These are phyloP conservation scores for Tricharina praecox DNA, from an alignment of 495 filamentous ascomycete genomes.

Conservation along the genomic window DNA sequence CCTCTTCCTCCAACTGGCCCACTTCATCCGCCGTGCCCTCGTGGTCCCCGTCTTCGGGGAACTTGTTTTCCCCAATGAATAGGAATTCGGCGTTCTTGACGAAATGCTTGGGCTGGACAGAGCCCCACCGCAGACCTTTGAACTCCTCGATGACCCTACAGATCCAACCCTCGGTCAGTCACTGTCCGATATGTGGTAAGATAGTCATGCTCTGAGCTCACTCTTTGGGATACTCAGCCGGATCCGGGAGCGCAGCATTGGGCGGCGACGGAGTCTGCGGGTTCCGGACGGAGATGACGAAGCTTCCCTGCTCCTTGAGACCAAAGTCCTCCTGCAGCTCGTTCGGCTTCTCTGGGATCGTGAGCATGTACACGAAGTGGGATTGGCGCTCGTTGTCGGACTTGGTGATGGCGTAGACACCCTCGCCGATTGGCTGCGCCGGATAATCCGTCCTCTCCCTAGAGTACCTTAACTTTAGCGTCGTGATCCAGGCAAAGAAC, in stretches of 20 bases:
- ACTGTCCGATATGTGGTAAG: not conserved
- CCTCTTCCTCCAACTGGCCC: slow-evolving; percentile 17
- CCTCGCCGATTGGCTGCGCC: slow-evolving; percentile 62
- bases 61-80: slow-evolving; percentile 48
- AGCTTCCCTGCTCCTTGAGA: slow-evolving; percentile 53
- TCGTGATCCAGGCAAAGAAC: not conserved
- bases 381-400: slow-evolving; percentile 45
- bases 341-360: slow-evolving; percentile 45
- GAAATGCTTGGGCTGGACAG: slow-evolving; percentile 56
- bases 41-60: slow-evolving; percentile 12
- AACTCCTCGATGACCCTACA: slow-evolving; percentile 57
- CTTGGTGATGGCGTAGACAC: slow-evolving; percentile 63
- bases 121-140: slow-evolving; percentile 52
- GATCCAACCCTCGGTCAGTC: slow-evolving; percentile 11
- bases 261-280: slow-evolving; percentile 50
- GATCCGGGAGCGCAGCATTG: slow-evolving; percentile 44
- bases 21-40: slow-evolving; percentile 14
- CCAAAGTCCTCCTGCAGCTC: slow-evolving; percentile 67
- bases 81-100: slow-evolving; percentile 67
- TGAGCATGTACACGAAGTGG: slow-evolving; percentile 70
- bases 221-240: slow-evolving; percentile 57
- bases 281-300: slow-evolving; percentile 66
- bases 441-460: slow-evolving; percentile 51
- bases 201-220: slow-evolving; percentile 35
- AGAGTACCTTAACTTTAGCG: not conserved